phyloP scores from a whole-genome alignment of 2,329 filamentous ascomycete genomes.

The Botrytis hyacinthi region DNA sequence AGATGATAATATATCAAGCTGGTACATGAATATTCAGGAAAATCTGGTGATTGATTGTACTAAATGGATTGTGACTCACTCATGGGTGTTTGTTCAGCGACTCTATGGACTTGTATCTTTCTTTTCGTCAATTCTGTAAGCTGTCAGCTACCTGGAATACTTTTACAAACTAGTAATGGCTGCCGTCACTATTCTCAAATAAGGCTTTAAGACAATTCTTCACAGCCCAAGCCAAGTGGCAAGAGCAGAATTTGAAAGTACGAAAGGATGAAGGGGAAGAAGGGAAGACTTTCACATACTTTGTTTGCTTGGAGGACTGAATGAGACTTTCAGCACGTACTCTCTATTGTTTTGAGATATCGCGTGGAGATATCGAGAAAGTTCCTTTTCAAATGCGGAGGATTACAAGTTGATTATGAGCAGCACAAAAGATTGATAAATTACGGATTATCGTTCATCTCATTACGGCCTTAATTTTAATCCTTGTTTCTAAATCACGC shows the following conservation, averaged over 20 bases:
- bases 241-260: neutral
- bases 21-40: neutral
- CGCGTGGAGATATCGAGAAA: neutral
- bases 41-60: neutral
- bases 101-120: neutral
- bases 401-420: neutral
- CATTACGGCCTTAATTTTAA: rapidly evolving
- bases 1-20: neutral
- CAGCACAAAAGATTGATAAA: neutral
- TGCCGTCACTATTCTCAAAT: neutral
- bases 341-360: too few species aligned
- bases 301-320: neutral
- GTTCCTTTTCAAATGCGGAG: neutral
- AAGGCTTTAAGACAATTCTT: neutral
- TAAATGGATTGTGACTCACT: neutral
- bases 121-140: neutral
- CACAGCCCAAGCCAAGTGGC: neutral
- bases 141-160: neutral
- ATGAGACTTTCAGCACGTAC: neutral
- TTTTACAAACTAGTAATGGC: neutral
- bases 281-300: neutral
- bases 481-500: neutral
- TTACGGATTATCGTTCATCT: neutral
- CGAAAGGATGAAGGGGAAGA: neutral
- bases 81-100: neutral